phyloP scores from a whole-genome alignment of 345 rosid genomes.

The Syzygium grande region DNA sequence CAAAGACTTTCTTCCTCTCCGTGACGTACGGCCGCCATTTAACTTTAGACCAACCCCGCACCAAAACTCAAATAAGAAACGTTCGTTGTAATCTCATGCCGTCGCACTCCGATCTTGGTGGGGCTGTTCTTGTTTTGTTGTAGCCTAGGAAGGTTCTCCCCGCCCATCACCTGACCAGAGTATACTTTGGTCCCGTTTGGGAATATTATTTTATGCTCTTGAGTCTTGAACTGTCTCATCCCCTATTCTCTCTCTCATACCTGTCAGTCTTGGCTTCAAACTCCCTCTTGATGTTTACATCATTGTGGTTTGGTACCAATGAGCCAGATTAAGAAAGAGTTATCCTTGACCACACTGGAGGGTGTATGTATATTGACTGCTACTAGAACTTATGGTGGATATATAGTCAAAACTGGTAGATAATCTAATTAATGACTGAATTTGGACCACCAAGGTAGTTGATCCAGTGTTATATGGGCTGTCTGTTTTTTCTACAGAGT shows the following conservation, averaged over 20 bases:
- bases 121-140: neutral
- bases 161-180: neutral
- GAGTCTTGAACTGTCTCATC: neutral
- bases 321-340: neutral
- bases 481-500: neutral
- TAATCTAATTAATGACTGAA: neutral
- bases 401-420: neutral
- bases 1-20: neutral
- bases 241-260: neutral
- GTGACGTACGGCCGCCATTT: neutral
- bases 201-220: neutral
- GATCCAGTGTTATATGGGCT: neutral
- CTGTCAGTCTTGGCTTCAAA: neutral
- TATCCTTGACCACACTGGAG: neutral
- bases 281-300: neutral
- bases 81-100: neutral
- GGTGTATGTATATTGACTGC: neutral
- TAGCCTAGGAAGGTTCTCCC: neutral
- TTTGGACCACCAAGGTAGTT: neutral
- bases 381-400: neutral
- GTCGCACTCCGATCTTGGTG: neutral
- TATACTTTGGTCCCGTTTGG: neutral
- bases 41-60: neutral
- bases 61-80: neutral
- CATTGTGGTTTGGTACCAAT: neutral